phyloP scores from a whole-genome alignment of 164 flowering plant genomes.

The Kalanchoe fedtschenkoi region DNA sequence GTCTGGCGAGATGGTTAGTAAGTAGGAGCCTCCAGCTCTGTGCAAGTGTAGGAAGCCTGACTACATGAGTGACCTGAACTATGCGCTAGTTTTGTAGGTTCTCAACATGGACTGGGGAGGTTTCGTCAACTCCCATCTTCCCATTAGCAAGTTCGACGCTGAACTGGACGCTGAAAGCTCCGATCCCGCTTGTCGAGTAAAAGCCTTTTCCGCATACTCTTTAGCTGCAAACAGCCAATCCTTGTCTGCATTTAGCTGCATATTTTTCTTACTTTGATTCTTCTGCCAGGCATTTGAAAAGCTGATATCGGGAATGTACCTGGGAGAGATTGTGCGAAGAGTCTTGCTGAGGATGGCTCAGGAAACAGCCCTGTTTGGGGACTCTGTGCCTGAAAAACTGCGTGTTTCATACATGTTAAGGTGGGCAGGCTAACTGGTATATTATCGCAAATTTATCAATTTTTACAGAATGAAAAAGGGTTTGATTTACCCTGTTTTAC shows the following conservation, averaged over 20 bases:
- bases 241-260: too few species aligned
- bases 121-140: conserved; percentile 38
- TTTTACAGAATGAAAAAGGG: background rate
- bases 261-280: too few species aligned
- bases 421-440: conserved; percentile 14
- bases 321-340: conserved; percentile 64
- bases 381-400: conserved; percentile 39
- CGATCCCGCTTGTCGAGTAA: conserved; percentile 45
- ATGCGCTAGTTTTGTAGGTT: conserved; percentile 24
- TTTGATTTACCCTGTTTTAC: background rate
- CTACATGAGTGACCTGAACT: background rate
- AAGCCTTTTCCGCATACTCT: background rate
- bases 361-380: conserved; percentile 49
- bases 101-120: conserved; percentile 50
- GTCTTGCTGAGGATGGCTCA: conserved; percentile 45
- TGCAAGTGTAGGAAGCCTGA: background rate
- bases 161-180: conserved; percentile 43
- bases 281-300: conserved; percentile 43
- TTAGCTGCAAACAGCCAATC: background rate
- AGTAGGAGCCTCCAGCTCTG: background rate
- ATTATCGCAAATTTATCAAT: background rate
- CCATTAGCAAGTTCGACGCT: conserved; percentile 43
- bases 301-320: conserved; percentile 49
- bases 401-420: conserved; percentile 32
- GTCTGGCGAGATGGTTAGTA: conserved; percentile 34